Conservation (phyloP, 1,139 yeast species). For the Diutina siamensis region DNA sequence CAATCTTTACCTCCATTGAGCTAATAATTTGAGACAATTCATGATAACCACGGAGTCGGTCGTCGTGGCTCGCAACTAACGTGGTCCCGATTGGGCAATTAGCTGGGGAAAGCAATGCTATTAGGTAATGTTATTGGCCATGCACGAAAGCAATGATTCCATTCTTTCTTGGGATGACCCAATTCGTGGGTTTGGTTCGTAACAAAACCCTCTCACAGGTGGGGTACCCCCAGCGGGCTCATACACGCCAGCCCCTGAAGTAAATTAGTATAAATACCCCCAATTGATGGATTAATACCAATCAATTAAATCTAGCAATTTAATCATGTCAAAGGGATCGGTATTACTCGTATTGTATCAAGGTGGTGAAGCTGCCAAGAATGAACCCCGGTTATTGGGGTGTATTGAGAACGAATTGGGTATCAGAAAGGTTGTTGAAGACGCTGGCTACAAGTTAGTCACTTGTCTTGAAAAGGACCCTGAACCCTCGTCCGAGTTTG, state of each 20-base stretch:
- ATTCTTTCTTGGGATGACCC: too few species aligned
- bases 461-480: slow-evolving; percentile 66
- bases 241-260: neutral
- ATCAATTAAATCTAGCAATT: neutral
- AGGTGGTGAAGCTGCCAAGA: slow-evolving; percentile 46
- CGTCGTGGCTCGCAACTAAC: neutral
- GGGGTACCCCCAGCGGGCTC: neutral
- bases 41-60: neutral
- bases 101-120: too few species aligned
- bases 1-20: too few species aligned
- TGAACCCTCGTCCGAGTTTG: slow-evolving; percentile 41
- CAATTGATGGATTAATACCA: neutral
- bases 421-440: slow-evolving; percentile 50
- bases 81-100: neutral
- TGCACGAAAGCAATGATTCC: too few species aligned
- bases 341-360: slow-evolving; percentile 46
- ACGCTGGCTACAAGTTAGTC: slow-evolving; percentile 55
- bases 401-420: slow-evolving; percentile 72
- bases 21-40: neutral
- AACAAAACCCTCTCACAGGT: too few species aligned
- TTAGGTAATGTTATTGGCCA: too few species aligned
- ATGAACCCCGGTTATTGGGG: slow-evolving; percentile 54
- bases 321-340: slow-evolving; percentile 21
- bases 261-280: neutral
- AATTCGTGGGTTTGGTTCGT: too few species aligned